phyloP scores from a whole-genome alignment of 2,329 filamentous ascomycete species.

The Epichloe hybrida region DNA sequence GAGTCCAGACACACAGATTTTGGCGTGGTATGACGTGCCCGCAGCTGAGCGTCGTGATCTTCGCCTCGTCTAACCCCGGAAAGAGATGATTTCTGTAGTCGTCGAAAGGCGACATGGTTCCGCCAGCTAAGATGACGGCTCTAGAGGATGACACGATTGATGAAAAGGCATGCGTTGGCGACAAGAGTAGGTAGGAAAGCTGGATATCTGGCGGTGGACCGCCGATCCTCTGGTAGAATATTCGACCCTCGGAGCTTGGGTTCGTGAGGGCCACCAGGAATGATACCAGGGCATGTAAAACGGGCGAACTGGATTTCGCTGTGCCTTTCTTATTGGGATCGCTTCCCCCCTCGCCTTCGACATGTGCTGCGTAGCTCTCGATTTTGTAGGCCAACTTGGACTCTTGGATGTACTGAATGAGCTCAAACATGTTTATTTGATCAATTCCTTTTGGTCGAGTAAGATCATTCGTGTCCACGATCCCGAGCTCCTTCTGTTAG shows the following conservation, averaged over 20 bases:
- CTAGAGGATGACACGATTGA: conserved; percentile 74
- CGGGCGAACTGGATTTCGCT: conserved; percentile 25
- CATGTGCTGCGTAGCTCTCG: conserved; percentile 66
- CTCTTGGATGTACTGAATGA: conserved; percentile 76
- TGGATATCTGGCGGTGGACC: conserved; percentile 32
- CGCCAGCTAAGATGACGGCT: conserved; percentile 81
- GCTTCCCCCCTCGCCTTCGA: conserved; percentile 31
- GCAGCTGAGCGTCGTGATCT: conserved; percentile 74
- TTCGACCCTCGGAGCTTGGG: conserved; percentile 55
- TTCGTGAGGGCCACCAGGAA: conserved; percentile 79
- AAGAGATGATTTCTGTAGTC: conserved; percentile 85
- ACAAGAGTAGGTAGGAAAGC: conserved; percentile 77
- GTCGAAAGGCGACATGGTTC: conserved; percentile 93
- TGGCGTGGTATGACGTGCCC: conserved; percentile 81
- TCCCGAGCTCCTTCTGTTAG: conserved; percentile 40
- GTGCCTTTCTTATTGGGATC: conserved; percentile 11
- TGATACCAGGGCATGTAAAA: conserved; percentile 40
- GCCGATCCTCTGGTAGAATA: conserved; percentile 44
- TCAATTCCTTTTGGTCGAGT: conserved; percentile 78
- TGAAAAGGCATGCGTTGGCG: conserved; percentile 82
- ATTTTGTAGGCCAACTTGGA: conserved; percentile 92
- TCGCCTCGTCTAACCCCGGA: conserved; percentile 49
- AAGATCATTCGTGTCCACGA: conserved; percentile 57
- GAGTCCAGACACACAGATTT: conserved; percentile 66
- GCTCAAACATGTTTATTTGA: conserved; percentile 85